Conservation (phyloP, 2,329 filamentous ascomycete species). For the Penicillium sclerotiorum region DNA sequence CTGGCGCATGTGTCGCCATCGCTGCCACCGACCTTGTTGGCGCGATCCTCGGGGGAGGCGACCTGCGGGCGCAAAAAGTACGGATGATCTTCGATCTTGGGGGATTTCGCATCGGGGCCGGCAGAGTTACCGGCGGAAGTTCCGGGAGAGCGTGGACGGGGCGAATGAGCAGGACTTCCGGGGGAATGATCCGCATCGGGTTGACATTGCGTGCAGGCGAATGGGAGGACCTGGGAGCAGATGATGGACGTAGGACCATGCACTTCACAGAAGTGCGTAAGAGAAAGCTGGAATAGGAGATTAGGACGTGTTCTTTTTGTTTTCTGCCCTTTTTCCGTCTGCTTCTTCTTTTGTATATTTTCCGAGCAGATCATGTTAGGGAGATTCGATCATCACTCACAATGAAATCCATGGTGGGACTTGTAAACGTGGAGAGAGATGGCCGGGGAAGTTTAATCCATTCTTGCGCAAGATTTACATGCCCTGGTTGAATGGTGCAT, state of each 20-base stretch:
- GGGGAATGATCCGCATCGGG: slow-evolving; percentile 44
- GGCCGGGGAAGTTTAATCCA: slow-evolving; percentile 33
- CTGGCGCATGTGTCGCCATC: slow-evolving; percentile 60
- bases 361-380: not conserved
- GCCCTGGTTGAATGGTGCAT: slow-evolving; percentile 27
- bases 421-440: slow-evolving; percentile 29
- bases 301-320: no score
- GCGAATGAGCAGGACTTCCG: slow-evolving; percentile 33
- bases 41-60: slow-evolving; percentile 47
- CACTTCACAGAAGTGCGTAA: slow-evolving; percentile 65
- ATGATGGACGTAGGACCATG: slow-evolving; percentile 65
- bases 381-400: slow-evolving; percentile 32
- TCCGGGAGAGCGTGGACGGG: slow-evolving; percentile 23
- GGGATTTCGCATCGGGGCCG: slow-evolving; percentile 25
- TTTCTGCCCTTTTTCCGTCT: no score
- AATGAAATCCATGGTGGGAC: slow-evolving; percentile 48
- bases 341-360: no score
- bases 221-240: slow-evolving; percentile 61
- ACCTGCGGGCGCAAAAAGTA: slow-evolving; percentile 50
- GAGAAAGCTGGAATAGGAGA: slow-evolving; percentile 53
- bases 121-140: slow-evolving; percentile 9
- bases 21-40: slow-evolving; percentile 50
- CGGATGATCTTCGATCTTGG: slow-evolving; percentile 53
- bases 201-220: slow-evolving; percentile 57
- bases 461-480: slow-evolving; percentile 37